Base-by-base conservation (phyloP, 306 rosid genomes). In the Lathyrus tuberosus region DNA sequence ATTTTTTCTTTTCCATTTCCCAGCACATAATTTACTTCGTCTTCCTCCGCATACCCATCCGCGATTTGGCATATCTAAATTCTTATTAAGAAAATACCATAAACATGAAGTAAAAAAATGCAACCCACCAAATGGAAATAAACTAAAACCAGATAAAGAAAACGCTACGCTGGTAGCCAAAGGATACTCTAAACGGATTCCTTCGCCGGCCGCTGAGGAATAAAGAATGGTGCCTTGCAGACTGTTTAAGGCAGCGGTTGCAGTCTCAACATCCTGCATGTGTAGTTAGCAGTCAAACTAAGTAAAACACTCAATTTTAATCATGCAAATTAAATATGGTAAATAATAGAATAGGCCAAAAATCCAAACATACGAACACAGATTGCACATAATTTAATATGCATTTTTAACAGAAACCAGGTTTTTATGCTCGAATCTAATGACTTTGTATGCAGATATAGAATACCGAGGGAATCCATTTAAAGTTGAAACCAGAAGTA, bases 181-280 rank as follows among this genome's bases (percentile, higher is more conserved):
- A 94, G 97, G 96, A 88, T 91, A 95, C 99, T 89, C 96, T 70
- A 95, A 73, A 56, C 96, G 84, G 85, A 95, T 89, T 78, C 96
- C 99, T 78, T 95, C 96, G 2, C 90, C 96, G 10, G 89, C 66
- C 5, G 82, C 59, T n/a, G 99, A 86, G 16, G 95, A 86, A 85
- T 81, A 86, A 62, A 91, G 86, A 73, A 88, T 15, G 49, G 95
- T 77, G 87, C 96, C 96, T 83, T 95, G 99, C 53, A 95, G 80
- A 84, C 75, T 86, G 76, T 74, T 80, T 60, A 89, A 63, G 18
- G 97, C 99, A 43, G 72, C 91, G 31, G 87, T 77, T 69, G 96
- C 91, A 76, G 85, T 62, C 63, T 71, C 78, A 31, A 88, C 78
- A 65, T 91, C 97, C 99, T 95, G 76, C 78, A 74, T 52, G 66